Conservation (phyloP, 257 asterid genomes). For the Solanum dulcamara region DNA sequence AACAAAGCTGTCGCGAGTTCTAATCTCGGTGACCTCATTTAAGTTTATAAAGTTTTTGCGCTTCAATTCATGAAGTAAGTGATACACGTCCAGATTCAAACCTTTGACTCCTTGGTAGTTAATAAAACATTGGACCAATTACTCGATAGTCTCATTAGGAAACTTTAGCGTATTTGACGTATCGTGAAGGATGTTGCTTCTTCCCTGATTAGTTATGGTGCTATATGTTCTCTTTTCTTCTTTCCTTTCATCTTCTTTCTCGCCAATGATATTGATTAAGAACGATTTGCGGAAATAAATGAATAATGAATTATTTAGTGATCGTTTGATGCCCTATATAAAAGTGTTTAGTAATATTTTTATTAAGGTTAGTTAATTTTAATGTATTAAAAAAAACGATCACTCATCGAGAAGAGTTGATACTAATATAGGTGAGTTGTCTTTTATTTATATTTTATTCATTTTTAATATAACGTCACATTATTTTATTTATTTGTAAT, state of each 20-base stretch:
- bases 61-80: background rate
- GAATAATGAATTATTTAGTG: background rate
- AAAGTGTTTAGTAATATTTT: background rate
- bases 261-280: background rate
- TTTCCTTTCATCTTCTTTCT: background rate
- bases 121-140: background rate
- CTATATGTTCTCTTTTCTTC: background rate
- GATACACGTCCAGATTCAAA: background rate
- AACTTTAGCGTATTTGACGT: background rate
- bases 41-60: background rate
- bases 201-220: background rate
- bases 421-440: background rate
- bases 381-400: background rate
- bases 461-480: background rate
- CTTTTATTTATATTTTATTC: background rate
- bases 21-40: background rate
- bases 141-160: background rate
- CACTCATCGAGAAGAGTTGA: background rate
- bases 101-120: background rate
- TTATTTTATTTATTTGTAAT: background rate
- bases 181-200: background rate
- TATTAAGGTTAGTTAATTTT: background rate
- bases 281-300: background rate
- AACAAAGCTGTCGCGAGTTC: background rate
- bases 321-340: background rate